Evolutionary conservation across 2,329 filamentous ascomycete species (phyloP).

Genomic region (Fusarium hostae): DNA sequence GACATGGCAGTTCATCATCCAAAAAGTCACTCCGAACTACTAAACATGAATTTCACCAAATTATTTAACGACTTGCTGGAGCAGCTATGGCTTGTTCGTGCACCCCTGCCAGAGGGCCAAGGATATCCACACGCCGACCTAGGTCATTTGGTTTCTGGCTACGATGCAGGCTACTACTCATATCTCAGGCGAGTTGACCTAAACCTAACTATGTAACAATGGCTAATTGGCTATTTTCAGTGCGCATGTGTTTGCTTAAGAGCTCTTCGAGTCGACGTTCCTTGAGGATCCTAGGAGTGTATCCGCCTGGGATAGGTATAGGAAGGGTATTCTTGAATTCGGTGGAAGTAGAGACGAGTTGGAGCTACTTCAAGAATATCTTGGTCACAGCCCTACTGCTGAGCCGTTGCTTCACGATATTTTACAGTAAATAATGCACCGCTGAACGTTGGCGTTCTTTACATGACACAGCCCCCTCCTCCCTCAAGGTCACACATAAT

Average conservation of each 20-base stretch:
- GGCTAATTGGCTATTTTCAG: neutral
- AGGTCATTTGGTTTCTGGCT: neutral
- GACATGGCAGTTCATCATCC: neutral
- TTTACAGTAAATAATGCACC: too few relatives aligned
- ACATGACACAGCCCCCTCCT: too few relatives aligned
- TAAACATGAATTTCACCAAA: neutral
- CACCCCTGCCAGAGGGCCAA: neutral
- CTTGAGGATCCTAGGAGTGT: neutral
- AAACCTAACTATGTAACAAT: rapidly evolving
- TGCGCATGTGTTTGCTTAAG: neutral
- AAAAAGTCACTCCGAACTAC: neutral
- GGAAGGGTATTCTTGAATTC: neutral
- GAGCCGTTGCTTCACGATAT: neutral
- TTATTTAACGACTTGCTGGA: neutral
- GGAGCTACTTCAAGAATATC: neutral
- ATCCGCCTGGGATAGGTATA: neutral
- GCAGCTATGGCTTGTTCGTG: neutral
- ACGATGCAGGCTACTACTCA: neutral
- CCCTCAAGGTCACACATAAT: rapidly evolving
- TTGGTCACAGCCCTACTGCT: neutral
- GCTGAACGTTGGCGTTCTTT: too few relatives aligned
- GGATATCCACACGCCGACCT: neutral
- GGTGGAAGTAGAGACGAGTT: neutral
- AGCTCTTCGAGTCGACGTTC: neutral
- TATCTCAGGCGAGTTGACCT: neutral